phyloP scores from a whole-genome alignment of 164 flowering plant genomes.

The Taxillus chinensis region DNA sequence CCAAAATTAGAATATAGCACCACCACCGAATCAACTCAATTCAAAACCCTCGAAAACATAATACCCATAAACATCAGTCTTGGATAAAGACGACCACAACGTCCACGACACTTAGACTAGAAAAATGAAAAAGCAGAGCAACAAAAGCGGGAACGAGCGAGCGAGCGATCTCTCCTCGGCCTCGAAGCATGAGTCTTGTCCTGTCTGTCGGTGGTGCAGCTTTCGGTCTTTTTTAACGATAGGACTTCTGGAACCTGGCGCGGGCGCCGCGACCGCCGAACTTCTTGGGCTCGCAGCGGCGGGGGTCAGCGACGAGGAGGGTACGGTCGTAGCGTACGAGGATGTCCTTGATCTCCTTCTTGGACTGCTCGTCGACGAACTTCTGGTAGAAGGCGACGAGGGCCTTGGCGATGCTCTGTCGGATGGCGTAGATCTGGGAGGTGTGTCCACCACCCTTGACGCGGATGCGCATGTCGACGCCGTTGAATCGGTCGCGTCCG shows the following conservation, averaged over 20 bases:
- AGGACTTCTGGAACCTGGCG: constrained; percentile 5
- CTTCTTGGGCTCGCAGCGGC: constrained; percentile 7
- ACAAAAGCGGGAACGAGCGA: not conserved
- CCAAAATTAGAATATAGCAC: no score
- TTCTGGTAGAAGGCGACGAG: constrained; percentile 5
- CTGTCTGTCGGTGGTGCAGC: no score
- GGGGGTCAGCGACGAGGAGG: constrained; percentile 5
- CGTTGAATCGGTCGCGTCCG: not conserved
- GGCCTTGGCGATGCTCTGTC: constrained; percentile 5
- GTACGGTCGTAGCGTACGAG: not conserved
- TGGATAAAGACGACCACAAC: no score
- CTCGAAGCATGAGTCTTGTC: no score
- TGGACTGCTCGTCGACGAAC: constrained; percentile 4
- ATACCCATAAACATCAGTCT: no score
- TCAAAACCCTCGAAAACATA: no score
- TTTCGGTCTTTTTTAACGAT: not conserved
- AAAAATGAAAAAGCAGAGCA: not conserved
- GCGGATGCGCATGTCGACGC: constrained; percentile 5
- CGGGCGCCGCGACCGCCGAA: constrained; percentile 4
- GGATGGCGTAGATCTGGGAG: constrained; percentile 6
- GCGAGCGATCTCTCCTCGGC: not conserved
- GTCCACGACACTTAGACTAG: no score
- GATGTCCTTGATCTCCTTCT: constrained; percentile 6
- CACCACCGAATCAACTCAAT: no score
- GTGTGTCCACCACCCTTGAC: constrained; percentile 2